phyloP scores from a whole-genome alignment of 345 rosid genomes.

The Mangifera indica region DNA sequence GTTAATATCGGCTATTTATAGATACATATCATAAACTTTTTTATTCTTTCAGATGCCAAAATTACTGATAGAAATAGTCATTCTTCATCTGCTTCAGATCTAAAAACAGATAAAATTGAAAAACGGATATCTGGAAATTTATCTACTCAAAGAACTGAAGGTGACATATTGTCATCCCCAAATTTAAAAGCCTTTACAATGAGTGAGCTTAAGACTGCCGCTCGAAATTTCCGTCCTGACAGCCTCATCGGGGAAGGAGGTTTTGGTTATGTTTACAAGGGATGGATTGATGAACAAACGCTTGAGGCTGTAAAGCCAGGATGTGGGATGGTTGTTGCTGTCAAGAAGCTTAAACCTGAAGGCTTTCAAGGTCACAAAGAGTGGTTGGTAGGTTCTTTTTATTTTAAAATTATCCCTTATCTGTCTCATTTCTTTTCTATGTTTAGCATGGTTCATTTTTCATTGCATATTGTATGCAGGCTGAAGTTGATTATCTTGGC shows the following conservation, averaged over 20 bases:
- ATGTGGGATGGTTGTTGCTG: conserved; percentile 54
- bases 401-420: neutral
- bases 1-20: neutral
- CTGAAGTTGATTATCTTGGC: conserved; percentile 71
- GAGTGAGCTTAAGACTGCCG: conserved; percentile 57
- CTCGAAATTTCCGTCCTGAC: conserved; percentile 60
- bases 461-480: conserved; percentile 36
- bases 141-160: conserved; percentile 39
- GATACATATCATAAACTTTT: neutral
- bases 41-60: conserved; percentile 6
- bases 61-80: conserved; percentile 14
- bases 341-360: conserved; percentile 69
- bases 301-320: conserved; percentile 41
- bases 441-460: neutral
- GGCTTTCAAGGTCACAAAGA: conserved; percentile 86
- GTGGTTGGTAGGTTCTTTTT: conserved; percentile 64
- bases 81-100: conserved; percentile 29
- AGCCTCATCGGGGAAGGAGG: conserved; percentile 89
- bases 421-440: neutral
- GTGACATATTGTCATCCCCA: conserved; percentile 47
- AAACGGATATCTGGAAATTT: conserved; percentile 24
- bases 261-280: conserved; percentile 79
- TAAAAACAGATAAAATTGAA: conserved; percentile 10
- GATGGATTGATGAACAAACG: conserved; percentile 59
- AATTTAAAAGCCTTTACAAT: conserved; percentile 54